These are phyloP conservation scores for Aristolochia fimbriata DNA, from an alignment of 164 flowering plant genomes.

Conservation along the genomic window DNA sequence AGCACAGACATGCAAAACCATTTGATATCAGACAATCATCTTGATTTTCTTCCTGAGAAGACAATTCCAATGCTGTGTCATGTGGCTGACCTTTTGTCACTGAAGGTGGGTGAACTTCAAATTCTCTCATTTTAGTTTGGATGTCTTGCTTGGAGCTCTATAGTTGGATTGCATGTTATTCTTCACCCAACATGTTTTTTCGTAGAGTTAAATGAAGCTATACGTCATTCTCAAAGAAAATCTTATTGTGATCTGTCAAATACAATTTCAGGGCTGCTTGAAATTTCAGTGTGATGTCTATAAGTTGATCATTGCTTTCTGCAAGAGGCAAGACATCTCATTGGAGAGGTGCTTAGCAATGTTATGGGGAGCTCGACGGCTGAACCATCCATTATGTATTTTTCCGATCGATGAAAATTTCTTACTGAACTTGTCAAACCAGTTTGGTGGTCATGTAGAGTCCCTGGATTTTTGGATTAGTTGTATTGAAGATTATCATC, in stretches of 20 bases:
- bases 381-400: slow-evolving; percentile 68
- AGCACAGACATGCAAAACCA: slow-evolving; percentile 14
- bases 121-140: background rate
- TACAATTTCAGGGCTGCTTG: slow-evolving; percentile 43
- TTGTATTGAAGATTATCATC: slow-evolving; percentile 36
- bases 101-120: slow-evolving; percentile 43
- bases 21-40: slow-evolving; percentile 20
- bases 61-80: slow-evolving; percentile 41
- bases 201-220: background rate
- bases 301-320: slow-evolving; percentile 42
- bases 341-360: slow-evolving; percentile 32
- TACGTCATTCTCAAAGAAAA: background rate
- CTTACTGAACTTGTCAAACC: slow-evolving; percentile 31
- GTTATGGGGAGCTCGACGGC: slow-evolving; percentile 72
- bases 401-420: slow-evolving; percentile 54
- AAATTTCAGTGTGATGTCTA: slow-evolving; percentile 36
- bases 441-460: slow-evolving; percentile 32
- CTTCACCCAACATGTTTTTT: background rate
- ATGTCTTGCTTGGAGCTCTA: background rate
- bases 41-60: slow-evolving; percentile 25
- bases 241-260: background rate
- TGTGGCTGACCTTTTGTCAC: slow-evolving; percentile 57
- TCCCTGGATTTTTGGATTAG: slow-evolving; percentile 49
- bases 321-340: slow-evolving; percentile 37
- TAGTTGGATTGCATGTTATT: background rate